Percentiles rank a stretch among this genome's conserved stretches.
phyloP scores from a whole-genome alignment of 2,329 filamentous ascomycete genomes.

The Penicillium sp. region DNA sequence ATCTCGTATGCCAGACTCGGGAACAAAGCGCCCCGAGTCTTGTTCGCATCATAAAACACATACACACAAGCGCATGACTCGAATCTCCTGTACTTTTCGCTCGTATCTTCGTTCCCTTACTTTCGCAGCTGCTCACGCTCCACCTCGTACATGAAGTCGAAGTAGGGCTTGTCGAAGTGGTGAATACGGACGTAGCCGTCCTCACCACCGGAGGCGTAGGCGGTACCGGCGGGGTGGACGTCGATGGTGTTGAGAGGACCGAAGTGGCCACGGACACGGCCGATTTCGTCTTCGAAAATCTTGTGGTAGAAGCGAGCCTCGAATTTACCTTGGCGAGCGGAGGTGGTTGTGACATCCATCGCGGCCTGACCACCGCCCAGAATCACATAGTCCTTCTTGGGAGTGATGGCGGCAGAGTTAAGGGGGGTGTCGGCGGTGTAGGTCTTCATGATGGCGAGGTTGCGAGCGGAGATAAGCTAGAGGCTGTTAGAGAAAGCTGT shows the following conservation, averaged over 20 bases:
- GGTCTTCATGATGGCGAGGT: slow-evolving; percentile 89
- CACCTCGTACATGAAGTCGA: slow-evolving; percentile 98
- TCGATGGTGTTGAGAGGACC: slow-evolving; percentile 95
- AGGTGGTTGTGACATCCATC: slow-evolving; percentile 97
- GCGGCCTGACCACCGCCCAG: slow-evolving; percentile 97
- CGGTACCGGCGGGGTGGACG: slow-evolving; percentile 83
- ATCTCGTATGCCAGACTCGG: slow-evolving; percentile 29
- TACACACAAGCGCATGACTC: slow-evolving; percentile 32
- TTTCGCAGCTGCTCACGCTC: slow-evolving; percentile 71
- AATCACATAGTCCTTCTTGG: slow-evolving; percentile 96
- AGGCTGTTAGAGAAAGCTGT: not conserved
- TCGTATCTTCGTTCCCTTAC: slow-evolving; percentile 27
- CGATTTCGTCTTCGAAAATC: slow-evolving; percentile 98
- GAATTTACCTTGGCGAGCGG: slow-evolving; percentile 95
- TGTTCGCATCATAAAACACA: slow-evolving; percentile 38
- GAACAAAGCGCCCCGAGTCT: slow-evolving; percentile 21
- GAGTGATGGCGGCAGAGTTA: slow-evolving; percentile 90
- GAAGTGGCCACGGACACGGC: slow-evolving; percentile 94
- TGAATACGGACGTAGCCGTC: slow-evolving; percentile 98
- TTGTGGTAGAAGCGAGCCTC: slow-evolving; percentile 99
- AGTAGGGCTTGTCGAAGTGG: slow-evolving; percentile 98
- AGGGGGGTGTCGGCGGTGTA: slow-evolving; percentile 90
- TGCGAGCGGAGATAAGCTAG: slow-evolving; percentile 76
- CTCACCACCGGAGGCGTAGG: slow-evolving; percentile 94
- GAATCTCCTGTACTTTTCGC: slow-evolving; percentile 21